A percentile compares a stretch with the other conserved stretches of the same genome.
These are phyloP conservation scores for Persicaria maculosa DNA, from an alignment of 148 eudicot species.

Conservation along the genomic window DNA sequence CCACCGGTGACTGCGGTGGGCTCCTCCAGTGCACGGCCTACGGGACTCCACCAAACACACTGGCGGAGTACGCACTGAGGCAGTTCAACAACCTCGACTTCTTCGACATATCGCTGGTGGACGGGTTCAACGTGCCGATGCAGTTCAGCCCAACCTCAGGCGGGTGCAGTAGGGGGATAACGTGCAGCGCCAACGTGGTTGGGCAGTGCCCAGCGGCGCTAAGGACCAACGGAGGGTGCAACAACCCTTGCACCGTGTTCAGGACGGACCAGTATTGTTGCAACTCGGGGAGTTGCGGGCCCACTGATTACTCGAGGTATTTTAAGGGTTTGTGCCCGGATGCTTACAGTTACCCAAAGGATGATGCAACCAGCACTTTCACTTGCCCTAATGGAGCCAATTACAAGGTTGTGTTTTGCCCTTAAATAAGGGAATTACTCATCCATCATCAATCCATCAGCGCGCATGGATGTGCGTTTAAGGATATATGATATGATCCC, in stretches of 20 bases:
- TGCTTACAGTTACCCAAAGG: conserved; percentile 34
- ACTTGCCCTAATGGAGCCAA: conserved; percentile 27
- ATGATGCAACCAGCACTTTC: conserved; percentile 25
- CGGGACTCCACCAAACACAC: conserved; percentile 34
- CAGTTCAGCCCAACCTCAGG: conserved; percentile 25
- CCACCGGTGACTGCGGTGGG: conserved; percentile 47
- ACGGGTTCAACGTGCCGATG: conserved; percentile 46
- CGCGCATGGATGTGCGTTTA: too few species aligned
- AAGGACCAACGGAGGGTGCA: conserved; percentile 28
- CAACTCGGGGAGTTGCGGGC: conserved; percentile 21
- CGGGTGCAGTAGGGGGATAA: neutral
- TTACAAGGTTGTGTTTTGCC: conserved; percentile 28
- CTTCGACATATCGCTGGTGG: conserved; percentile 40
- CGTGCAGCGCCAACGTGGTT: conserved; percentile 22
- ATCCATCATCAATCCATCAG: too few species aligned
- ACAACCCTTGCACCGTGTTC: conserved; percentile 34
- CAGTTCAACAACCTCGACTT: conserved; percentile 32
- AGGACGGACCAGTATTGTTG: conserved; percentile 19
- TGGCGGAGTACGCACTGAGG: conserved; percentile 40
- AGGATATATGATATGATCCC: too few species aligned
- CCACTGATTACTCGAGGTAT: conserved; percentile 19
- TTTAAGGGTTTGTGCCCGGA: conserved; percentile 28
- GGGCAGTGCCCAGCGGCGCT: conserved; percentile 28
- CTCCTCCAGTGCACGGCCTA: conserved; percentile 23
- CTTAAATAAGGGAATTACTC: neutral